phyloP scores from a whole-genome alignment of 495 filamentous ascomycete genomes.

The Talaromyces nanjingensis region DNA sequence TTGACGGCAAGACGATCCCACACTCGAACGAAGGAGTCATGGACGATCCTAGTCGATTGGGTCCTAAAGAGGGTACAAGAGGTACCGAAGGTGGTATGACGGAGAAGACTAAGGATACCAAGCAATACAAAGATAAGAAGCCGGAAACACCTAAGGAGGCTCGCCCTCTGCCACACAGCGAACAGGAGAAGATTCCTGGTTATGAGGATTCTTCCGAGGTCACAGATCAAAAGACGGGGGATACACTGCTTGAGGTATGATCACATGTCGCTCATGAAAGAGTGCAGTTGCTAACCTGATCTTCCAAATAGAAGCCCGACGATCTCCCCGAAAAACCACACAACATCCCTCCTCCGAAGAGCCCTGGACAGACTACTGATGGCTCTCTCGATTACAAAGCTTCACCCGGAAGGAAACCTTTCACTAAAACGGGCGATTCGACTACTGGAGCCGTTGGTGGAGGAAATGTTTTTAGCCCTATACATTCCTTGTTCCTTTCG shows the following conservation, averaged over 20 bases:
- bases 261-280: slow-evolving; percentile 8
- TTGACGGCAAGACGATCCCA: slow-evolving; percentile 65
- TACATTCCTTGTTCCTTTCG: slow-evolving; percentile 89
- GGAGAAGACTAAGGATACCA: slow-evolving; percentile 69
- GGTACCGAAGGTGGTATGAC: slow-evolving; percentile 83
- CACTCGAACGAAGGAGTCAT: slow-evolving; percentile 82
- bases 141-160: slow-evolving; percentile 80
- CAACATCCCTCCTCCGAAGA: slow-evolving; percentile 67
- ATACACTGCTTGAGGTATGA: slow-evolving; percentile 61
- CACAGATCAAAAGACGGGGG: slow-evolving; percentile 23
- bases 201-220: slow-evolving; percentile 31
- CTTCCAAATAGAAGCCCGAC: slow-evolving; percentile 59
- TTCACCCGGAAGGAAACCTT: slow-evolving; percentile 27
- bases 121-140: slow-evolving; percentile 61
- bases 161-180: slow-evolving; percentile 71
- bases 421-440: slow-evolving; percentile 19
- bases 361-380: slow-evolving; percentile 57
- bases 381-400: slow-evolving; percentile 56
- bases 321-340: slow-evolving; percentile 75
- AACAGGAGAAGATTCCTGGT: slow-evolving; percentile 50
- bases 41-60: slow-evolving; percentile 68
- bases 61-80: slow-evolving; percentile 76
- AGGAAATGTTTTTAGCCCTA: slow-evolving; percentile 67
- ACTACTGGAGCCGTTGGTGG: slow-evolving; percentile 28
- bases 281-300: slow-evolving; percentile 8